Evolutionary conservation across 495 filamentous ascomycete genomes (phyloP).

Genomic region (Xylaria venustula): DNA sequence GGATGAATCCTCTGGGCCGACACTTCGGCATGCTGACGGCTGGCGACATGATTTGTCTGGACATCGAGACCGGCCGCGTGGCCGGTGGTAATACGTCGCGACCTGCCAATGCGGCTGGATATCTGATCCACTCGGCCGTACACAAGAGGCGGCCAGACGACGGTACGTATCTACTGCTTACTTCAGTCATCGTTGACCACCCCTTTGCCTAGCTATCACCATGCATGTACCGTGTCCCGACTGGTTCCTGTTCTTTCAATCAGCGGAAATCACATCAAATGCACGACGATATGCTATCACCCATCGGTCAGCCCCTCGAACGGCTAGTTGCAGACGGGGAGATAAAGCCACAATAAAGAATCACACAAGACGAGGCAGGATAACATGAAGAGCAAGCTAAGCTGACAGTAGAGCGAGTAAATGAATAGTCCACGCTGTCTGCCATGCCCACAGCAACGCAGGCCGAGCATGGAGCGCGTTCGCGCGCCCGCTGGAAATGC

Average conservation of each 20-base stretch:
- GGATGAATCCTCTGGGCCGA: slow-evolving; percentile 60
- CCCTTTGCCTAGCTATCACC: slow-evolving; percentile 20
- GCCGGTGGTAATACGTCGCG: slow-evolving; percentile 47
- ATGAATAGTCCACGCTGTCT: slow-evolving; percentile 44
- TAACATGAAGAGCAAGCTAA: too few species aligned
- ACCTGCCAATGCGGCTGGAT: slow-evolving; percentile 65
- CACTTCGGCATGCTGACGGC: slow-evolving; percentile 58
- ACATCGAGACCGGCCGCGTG: slow-evolving; percentile 52
- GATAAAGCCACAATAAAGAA: background rate
- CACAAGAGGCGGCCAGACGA: slow-evolving; percentile 53
- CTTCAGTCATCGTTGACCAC: slow-evolving; percentile 41
- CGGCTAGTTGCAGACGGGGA: slow-evolving; percentile 4
- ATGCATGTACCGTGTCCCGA: slow-evolving; percentile 34
- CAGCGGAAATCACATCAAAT: too few species aligned
- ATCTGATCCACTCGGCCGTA: slow-evolving; percentile 62
- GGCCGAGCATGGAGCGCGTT: slow-evolving; percentile 56
- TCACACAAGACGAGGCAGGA: background rate
- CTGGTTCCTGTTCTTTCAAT: background rate
- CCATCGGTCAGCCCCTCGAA: too few species aligned
- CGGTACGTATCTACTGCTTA: slow-evolving; percentile 33
- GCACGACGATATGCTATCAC: too few species aligned
- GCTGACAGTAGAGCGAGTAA: background rate
- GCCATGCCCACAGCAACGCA: slow-evolving; percentile 54
- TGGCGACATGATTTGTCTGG: slow-evolving; percentile 54
- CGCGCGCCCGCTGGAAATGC: slow-evolving; percentile 56